These are phyloP conservation scores for Wickerhamomyces silvicola DNA, from an alignment of 805 yeast species.

Conservation along the genomic window DNA sequence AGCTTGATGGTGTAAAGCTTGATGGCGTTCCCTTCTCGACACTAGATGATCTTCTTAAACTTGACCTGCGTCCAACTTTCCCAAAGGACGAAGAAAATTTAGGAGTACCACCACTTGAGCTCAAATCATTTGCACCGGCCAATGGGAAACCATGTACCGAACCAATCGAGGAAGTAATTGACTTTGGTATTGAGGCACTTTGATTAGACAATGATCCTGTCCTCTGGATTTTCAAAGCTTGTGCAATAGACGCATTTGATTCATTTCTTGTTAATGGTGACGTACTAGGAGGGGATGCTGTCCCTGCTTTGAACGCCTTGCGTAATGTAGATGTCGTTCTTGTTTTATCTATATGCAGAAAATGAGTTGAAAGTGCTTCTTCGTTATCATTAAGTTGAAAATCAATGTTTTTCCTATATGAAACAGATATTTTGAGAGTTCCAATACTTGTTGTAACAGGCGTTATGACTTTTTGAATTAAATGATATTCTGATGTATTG, in stretches of 20 bases:
- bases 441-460: constrained; percentile 78
- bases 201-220: constrained; percentile 24
- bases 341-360: constrained; percentile 39
- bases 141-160: constrained; percentile 16
- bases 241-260: constrained; percentile 38
- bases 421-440: constrained; percentile 62
- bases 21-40: constrained; percentile 21
- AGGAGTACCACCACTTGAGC: constrained; percentile 42
- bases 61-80: constrained; percentile 50
- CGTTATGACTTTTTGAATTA: constrained; percentile 55
- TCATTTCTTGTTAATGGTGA: constrained; percentile 32
- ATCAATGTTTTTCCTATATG: constrained; percentile 66
- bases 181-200: constrained; percentile 23
- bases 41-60: constrained; percentile 29
- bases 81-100: constrained; percentile 71
- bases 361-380: constrained; percentile 52
- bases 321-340: constrained; percentile 11
- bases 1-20: constrained; percentile 20
- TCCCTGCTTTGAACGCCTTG: constrained; percentile 29
- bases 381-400: constrained; percentile 67
- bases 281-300: constrained; percentile 23
- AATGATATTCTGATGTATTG: constrained; percentile 35
- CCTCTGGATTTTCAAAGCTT: constrained; percentile 33
- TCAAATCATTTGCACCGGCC: constrained; percentile 23
- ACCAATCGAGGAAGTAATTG: constrained; percentile 20